Conservation (phyloP, 2,329 filamentous ascomycete genomes). For the Calonectria ilicicola region DNA sequence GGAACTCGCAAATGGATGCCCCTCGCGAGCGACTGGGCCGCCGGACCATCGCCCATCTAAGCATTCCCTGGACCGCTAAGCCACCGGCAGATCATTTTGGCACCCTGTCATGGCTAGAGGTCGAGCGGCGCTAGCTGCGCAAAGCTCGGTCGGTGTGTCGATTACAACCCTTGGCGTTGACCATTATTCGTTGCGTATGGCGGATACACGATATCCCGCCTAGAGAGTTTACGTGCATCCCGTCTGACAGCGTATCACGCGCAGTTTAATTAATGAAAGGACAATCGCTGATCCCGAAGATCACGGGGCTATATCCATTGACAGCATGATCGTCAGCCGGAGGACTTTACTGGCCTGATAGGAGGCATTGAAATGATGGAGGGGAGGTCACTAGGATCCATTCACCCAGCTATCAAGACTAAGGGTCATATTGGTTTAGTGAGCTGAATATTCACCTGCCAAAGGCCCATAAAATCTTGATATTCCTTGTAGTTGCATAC, state of each 20-base stretch:
- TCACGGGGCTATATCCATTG: neutral
- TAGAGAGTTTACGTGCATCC: neutral
- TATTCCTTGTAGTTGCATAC: neutral
- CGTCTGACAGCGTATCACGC: neutral
- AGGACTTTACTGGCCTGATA: neutral
- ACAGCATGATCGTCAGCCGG: neutral
- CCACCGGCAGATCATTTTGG: neutral
- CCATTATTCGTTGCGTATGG: neutral
- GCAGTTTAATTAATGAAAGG: neutral
- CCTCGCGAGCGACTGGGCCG: neutral
- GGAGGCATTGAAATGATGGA: neutral
- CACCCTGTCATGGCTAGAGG: neutral
- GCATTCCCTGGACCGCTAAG: neutral
- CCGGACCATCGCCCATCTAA: neutral
- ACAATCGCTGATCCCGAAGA: constrained; percentile 14
- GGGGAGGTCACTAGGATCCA: neutral
- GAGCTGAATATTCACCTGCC: neutral
- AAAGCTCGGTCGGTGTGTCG: neutral
- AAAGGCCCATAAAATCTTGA: neutral
- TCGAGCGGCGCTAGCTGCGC: neutral
- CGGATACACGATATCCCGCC: neutral
- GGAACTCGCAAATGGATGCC: neutral
- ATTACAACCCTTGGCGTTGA: neutral
- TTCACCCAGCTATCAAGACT: constrained; percentile 8
- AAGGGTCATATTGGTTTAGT: neutral